Evolutionary conservation across 768 basidiomycete genomes (phyloP), one percentile per base, ranked within the genome.

Genomic region (Leucosporidium yakuticum): DNA sequence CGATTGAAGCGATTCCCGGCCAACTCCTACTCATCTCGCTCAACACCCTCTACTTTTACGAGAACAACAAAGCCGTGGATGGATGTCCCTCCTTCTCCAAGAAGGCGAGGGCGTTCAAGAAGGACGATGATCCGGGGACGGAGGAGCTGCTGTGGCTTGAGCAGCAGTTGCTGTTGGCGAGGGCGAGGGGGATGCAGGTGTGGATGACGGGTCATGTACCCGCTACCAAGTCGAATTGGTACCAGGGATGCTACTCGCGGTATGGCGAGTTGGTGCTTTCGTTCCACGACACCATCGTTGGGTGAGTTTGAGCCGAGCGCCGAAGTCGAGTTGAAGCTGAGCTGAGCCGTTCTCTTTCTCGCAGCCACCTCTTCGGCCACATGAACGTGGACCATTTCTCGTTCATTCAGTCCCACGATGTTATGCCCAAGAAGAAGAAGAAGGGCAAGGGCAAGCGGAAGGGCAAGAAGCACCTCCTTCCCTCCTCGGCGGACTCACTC

Each of bases 91-190:
- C 73, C 0, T 44, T 74, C 82, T 80, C 58, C 58, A 57, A 62
- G 15, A 56, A 58, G 20, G 17, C 44, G 11, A 6, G 20, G 23
- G 6, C 14, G 19, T 27, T 32, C 29, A 25, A 1, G 25, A 83
- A 85, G 36, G 49, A 67, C 8, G 69, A 76, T 2, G 91, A 95
- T 77, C 89, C 92, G n/a, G 92, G 92, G 57, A 90, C 90, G 71
- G 81, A 91, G 31, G 83, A 96, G 76, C 82, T 94, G 73, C 88
- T 91, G 77, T 96, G 92, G 92, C 82, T 96, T 19, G 90, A 90
- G 68, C 89, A 89, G 4, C 91, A 92, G 78, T 81, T 96, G 25
- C 79, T 84, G 58, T 79, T 78, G 64, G 91, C 87, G 77, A 82
- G 88, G 67, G 78, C 83, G 5, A 81, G 88, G 64, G 84, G 84